Conservation (phyloP, 345 rosid genomes). For the Chamaenerion angustifolium region DNA sequence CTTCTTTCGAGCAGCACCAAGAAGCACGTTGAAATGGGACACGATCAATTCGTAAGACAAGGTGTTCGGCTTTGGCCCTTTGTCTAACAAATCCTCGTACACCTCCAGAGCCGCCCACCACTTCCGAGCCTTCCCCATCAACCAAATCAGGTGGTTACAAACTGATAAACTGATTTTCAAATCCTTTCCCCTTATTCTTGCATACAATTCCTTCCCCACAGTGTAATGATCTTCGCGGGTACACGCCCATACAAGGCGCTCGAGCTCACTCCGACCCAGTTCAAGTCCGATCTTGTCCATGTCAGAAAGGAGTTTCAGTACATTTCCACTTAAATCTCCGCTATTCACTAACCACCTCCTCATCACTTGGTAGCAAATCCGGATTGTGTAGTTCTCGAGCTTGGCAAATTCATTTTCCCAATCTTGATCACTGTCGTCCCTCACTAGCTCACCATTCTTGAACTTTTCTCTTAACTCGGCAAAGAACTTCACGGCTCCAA, state of each 20-base stretch:
- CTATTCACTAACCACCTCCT: conserved; percentile 61
- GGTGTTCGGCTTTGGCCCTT: conserved; percentile 77
- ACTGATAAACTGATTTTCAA: conserved; percentile 62
- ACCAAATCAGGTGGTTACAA: conserved; percentile 90
- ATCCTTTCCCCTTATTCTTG: conserved; percentile 47
- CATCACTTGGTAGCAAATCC: conserved; percentile 76
- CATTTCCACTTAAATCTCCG: conserved; percentile 35
- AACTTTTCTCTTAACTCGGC: conserved; percentile 47
- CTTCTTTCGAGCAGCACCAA: conserved; percentile 57
- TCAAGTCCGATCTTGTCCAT: conserved; percentile 54
- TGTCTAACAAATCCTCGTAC: conserved; percentile 76
- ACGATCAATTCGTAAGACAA: conserved; percentile 56
- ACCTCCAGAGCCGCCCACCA: conserved; percentile 98
- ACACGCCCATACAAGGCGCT: conserved; percentile 89
- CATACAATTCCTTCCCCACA: conserved; percentile 65
- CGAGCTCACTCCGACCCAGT: conserved; percentile 46
- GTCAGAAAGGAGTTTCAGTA: conserved; percentile 47
- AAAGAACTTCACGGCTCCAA: conserved; percentile 64
- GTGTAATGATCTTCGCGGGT: conserved; percentile 57
- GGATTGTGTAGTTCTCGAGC: conserved; percentile 51
- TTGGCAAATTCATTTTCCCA: conserved; percentile 55
- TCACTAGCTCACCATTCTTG: conserved; percentile 41
- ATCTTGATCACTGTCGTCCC: conserved; percentile 16
- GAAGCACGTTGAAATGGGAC: conserved; percentile 63
- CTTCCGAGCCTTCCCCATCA: conserved; percentile 87